These are phyloP conservation scores for Paramecium biaurelia DNA, from an alignment of 73 alveolate genomes.

Conservation along the genomic window DNA sequence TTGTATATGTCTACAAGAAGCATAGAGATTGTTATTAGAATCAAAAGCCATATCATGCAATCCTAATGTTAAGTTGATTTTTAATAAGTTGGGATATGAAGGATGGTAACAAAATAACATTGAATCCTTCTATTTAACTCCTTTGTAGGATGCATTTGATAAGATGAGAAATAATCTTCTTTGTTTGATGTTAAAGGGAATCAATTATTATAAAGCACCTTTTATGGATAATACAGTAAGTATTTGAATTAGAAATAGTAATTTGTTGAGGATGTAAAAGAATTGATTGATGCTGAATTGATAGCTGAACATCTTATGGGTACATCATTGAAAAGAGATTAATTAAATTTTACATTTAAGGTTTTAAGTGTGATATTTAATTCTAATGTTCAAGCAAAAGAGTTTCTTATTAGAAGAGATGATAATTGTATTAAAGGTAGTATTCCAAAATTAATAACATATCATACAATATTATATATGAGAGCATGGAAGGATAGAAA, in stretches of 20 bases:
- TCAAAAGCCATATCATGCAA: slow-evolving; percentile 13
- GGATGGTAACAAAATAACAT: slow-evolving; percentile 54
- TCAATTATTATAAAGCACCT: slow-evolving; percentile 56
- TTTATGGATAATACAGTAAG: background rate
- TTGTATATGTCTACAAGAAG: background rate
- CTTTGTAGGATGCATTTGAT: slow-evolving; percentile 32
- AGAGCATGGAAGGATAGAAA: slow-evolving; percentile 57
- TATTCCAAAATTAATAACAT: slow-evolving; percentile 42
- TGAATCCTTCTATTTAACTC: slow-evolving; percentile 55
- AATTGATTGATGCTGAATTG: slow-evolving; percentile 53
- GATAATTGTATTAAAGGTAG: slow-evolving; percentile 52
- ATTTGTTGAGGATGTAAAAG: slow-evolving; percentile 35
- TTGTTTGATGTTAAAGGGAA: slow-evolving; percentile 45
- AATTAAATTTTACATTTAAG: slow-evolving; percentile 42
- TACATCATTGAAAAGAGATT: slow-evolving; percentile 56
- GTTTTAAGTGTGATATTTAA: slow-evolving; percentile 28
- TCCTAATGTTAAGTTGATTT: slow-evolving; percentile 12
- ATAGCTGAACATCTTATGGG: slow-evolving; percentile 61
- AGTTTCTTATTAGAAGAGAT: slow-evolving; percentile 44
- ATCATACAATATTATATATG: slow-evolving; percentile 52
- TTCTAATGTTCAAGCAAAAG: slow-evolving; percentile 36
- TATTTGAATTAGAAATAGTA: background rate
- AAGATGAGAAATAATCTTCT: slow-evolving; percentile 53
- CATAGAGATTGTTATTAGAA: background rate
- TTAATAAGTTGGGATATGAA: slow-evolving; percentile 48